phyloP scores from a whole-genome alignment of 306 rosid genomes.

The barrel medic (Medicago truncatula) region MtrunA17r5.0-ANR NC_053048.1:8744501-8745000 shows the following conservation, averaged over 20 bases:
- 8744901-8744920: conserved; percentile 38
- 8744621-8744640: conserved; percentile 46
- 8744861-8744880: conserved; percentile 53
- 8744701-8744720: no score
- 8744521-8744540: conserved; percentile 32
- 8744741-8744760: no score
- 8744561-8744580: conserved; percentile 28
- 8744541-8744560: not conserved
- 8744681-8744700: no score
- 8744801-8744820: not conserved
- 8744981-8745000: no score
- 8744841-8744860: conserved; percentile 49
- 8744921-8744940: no score
- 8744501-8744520: conserved; percentile 57
- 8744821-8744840: conserved; percentile 31
- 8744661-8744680: no score
- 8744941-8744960: no score
- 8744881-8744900: conserved; percentile 35
- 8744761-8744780: no score
- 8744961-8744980: no score
- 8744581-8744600: conserved; percentile 47
- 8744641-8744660: no score
- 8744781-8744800: conserved; percentile 4
- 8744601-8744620: conserved; percentile 35
- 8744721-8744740: no score